Percentiles rank a stretch among this genome's conserved stretches.
phyloP scores from a whole-genome alignment of 192 early-diverging fungal species.

The Dissophora globulifera region DNA sequence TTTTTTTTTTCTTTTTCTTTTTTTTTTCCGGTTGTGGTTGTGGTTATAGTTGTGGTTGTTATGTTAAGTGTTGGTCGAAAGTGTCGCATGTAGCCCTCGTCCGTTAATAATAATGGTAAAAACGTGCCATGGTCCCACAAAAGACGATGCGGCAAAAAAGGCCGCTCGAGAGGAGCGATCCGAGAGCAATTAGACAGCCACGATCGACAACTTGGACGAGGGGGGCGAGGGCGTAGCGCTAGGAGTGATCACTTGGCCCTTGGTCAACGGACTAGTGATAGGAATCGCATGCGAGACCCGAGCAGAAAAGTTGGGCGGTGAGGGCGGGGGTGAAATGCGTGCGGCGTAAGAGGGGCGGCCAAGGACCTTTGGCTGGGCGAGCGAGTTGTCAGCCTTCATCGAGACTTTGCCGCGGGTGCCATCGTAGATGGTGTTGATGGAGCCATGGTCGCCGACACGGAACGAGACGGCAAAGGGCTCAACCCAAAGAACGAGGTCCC shows the following conservation, averaged over 20 bases:
- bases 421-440: constrained; percentile 71
- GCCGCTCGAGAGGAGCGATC: not conserved
- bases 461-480: constrained; percentile 77
- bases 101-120: not conserved
- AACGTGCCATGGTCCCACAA: constrained; percentile 1
- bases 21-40: not conserved
- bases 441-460: constrained; percentile 73
- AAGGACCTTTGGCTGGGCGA: constrained; percentile 3
- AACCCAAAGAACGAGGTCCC: constrained; percentile 75
- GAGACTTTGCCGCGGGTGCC: constrained; percentile 55
- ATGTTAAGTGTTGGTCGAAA: not conserved
- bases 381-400: constrained; percentile 14
- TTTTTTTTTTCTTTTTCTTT: no score
- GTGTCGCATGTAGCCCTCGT: constrained; percentile 1
- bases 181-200: constrained; percentile 2
- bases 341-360: constrained; percentile 9
- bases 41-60: not conserved
- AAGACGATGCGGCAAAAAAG: not conserved
- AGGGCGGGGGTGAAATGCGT: constrained; percentile 15
- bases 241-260: constrained; percentile 35
- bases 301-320: constrained; percentile 17
- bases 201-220: constrained; percentile 21
- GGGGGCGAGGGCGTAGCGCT: constrained; percentile 32
- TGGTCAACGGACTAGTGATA: constrained; percentile 35
- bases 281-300: constrained; percentile 32